These are phyloP conservation scores for Macadamia tetraphylla DNA, from an alignment of 164 flowering plant genomes.

Conservation along the genomic window DNA sequence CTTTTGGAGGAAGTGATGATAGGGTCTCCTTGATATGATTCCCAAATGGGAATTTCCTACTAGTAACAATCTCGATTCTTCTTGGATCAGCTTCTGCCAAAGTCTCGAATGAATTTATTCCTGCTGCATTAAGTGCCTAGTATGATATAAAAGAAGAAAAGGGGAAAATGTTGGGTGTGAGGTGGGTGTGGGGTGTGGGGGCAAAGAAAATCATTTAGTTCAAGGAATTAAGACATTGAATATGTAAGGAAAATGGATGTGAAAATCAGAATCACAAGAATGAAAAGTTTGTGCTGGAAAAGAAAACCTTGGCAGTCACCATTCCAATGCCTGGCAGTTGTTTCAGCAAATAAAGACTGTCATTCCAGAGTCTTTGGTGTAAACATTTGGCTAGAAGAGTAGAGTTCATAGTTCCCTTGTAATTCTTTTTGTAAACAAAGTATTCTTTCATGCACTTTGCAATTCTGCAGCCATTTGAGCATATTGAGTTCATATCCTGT, in stretches of 20 bases:
- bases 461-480: slow-evolving; percentile 84
- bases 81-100: slow-evolving; percentile 90
- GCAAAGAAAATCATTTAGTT: slow-evolving; percentile 2
- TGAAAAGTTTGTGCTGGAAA: background rate
- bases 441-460: slow-evolving; percentile 96
- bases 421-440: slow-evolving; percentile 66
- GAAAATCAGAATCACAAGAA: background rate
- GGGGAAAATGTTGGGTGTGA: no score
- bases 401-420: slow-evolving; percentile 67
- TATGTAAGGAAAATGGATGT: background rate
- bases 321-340: slow-evolving; percentile 95
- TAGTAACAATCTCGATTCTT: slow-evolving; percentile 87
- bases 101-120: slow-evolving; percentile 65
- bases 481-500: slow-evolving; percentile 82
- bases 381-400: slow-evolving; percentile 73
- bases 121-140: slow-evolving; percentile 82
- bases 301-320: slow-evolving; percentile 92
- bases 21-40: slow-evolving; percentile 91
- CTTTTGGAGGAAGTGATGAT: slow-evolving; percentile 73
- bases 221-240: background rate
- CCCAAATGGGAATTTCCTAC: slow-evolving; percentile 95
- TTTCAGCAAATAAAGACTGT: slow-evolving; percentile 85
- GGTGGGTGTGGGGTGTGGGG: background rate
- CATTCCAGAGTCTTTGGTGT: slow-evolving; percentile 91
- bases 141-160: background rate